These are phyloP conservation scores for Cytospora schulzeri DNA, from an alignment of 2,329 filamentous ascomycete species.

Conservation along the genomic window DNA sequence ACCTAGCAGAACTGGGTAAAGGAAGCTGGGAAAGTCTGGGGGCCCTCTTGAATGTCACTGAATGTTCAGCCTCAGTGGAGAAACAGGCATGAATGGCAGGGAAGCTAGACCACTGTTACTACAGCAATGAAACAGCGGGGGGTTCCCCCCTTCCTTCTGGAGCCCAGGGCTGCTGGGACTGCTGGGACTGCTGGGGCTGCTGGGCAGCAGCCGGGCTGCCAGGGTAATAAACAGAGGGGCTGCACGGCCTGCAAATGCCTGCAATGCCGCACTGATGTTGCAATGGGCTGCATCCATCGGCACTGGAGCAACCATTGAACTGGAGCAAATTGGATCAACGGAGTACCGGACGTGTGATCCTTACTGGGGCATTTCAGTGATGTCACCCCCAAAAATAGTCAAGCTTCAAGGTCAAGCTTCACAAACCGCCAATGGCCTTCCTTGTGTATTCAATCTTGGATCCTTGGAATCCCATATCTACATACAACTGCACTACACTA, in stretches of 20 bases:
- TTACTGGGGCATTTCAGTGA: conserved; percentile 2
- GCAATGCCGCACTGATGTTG: not conserved
- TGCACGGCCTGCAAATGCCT: not conserved
- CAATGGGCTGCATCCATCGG: conserved; percentile 1
- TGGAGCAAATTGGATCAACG: too few species aligned
- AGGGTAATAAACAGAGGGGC: not conserved
- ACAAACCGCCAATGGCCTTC: conserved; percentile 9
- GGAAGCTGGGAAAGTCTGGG: conserved; percentile 4
- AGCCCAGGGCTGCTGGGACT: not conserved
- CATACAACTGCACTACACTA: too few species aligned
- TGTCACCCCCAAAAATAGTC: conserved; percentile 11
- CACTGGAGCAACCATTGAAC: too few species aligned
- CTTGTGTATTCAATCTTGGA: conserved; percentile 1
- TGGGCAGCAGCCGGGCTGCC: too few species aligned
- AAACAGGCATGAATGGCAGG: not conserved
- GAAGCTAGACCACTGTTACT: not conserved
- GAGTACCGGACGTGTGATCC: not conserved
- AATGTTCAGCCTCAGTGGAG: conserved; percentile 22
- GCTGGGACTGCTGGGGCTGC: too few species aligned
- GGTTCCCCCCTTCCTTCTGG: not conserved
- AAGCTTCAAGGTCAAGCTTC: conserved; percentile 10
- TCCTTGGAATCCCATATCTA: not conserved
- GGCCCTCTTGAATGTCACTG: conserved; percentile 10
- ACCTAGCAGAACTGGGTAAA: not conserved
- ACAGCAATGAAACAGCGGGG: conserved; percentile 1